These are phyloP conservation scores for Debaryomyces sp. DNA, from an alignment of 1,139 yeast species.

Conservation along the genomic window DNA sequence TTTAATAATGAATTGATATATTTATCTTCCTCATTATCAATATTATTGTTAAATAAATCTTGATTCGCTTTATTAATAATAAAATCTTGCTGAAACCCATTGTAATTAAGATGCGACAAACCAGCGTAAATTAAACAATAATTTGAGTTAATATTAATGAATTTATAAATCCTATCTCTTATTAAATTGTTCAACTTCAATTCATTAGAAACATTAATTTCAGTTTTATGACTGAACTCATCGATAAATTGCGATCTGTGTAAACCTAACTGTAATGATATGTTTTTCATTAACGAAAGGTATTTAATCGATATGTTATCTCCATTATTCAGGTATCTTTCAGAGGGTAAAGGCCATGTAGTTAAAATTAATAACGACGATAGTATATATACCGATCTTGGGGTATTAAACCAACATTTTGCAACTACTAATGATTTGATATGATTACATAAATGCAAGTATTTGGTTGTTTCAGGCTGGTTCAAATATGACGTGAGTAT, in stretches of 20 bases:
- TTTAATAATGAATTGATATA: conserved; percentile 44
- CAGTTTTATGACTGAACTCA: conserved; percentile 49
- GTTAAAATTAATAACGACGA: conserved; percentile 45
- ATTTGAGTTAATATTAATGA: conserved; percentile 46
- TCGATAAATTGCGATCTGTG: conserved; percentile 46
- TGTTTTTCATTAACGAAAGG: conserved; percentile 43
- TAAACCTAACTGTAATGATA: conserved; percentile 47
- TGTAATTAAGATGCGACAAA: conserved; percentile 39
- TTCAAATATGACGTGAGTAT: conserved; percentile 37
- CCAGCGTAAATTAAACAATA: conserved; percentile 50
- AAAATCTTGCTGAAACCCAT: conserved; percentile 47
- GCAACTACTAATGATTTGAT: conserved; percentile 44
- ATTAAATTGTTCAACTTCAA: conserved; percentile 37
- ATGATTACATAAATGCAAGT: conserved; percentile 33
- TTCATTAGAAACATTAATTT: conserved; percentile 36
- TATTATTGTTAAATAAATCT: conserved; percentile 21
- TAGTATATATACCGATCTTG: conserved; percentile 45
- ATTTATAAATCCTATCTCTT: conserved; percentile 49
- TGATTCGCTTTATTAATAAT: conserved; percentile 39
- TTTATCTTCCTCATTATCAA: conserved; percentile 27
- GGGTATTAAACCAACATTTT: conserved; percentile 50
- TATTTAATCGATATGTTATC: conserved; percentile 44
- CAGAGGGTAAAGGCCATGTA: conserved; percentile 50
- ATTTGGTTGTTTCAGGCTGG: conserved; percentile 22
- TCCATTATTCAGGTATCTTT: conserved; percentile 29